Conservation (phyloP, 257 asterid species). For the Schizonepeta tenuifolia region DNA sequence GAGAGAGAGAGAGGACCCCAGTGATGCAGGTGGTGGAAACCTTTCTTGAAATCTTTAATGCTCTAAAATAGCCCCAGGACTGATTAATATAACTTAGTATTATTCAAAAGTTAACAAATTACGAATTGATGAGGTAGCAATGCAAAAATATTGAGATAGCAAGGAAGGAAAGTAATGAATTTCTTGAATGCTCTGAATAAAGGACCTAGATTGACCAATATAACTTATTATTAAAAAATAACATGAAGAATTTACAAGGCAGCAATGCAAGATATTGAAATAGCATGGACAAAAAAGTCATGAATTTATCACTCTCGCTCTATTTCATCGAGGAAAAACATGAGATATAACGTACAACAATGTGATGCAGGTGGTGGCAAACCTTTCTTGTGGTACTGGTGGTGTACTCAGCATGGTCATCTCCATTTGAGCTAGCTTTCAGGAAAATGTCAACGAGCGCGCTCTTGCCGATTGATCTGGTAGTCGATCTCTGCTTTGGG, state of each 20-base stretch:
- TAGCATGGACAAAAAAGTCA: not conserved
- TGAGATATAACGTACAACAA: slow-evolving; percentile 1
- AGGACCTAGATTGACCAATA: not conserved
- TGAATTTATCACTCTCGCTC: not conserved
- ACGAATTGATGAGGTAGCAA: too few species aligned
- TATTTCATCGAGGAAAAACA: not conserved
- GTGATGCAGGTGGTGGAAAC: slow-evolving; percentile 73
- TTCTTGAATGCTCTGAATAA: not conserved
- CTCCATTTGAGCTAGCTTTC: slow-evolving; percentile 92
- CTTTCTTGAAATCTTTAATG: slow-evolving; percentile 45
- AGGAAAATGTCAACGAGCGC: slow-evolving; percentile 58
- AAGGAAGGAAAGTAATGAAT: not conserved
- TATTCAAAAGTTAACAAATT: too few species aligned
- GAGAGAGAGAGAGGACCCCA: too few species aligned
- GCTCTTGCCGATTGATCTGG: slow-evolving; percentile 73
- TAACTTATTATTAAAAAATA: not conserved
- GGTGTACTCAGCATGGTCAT: slow-evolving; percentile 93
- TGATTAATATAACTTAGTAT: too few species aligned
- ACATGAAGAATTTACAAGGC: too few species aligned
- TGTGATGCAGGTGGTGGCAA: slow-evolving; percentile 75
- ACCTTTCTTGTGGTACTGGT: slow-evolving; percentile 80
- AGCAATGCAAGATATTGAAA: not conserved
- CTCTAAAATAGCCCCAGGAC: too few species aligned
- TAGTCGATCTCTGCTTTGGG: slow-evolving; percentile 75
- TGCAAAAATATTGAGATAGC: too few species aligned